Percentiles rank a stretch among this genome's conserved stretches.
Evolutionary conservation across 345 rosid genomes (phyloP).

Genomic region (Heritiera fomes): DNA sequence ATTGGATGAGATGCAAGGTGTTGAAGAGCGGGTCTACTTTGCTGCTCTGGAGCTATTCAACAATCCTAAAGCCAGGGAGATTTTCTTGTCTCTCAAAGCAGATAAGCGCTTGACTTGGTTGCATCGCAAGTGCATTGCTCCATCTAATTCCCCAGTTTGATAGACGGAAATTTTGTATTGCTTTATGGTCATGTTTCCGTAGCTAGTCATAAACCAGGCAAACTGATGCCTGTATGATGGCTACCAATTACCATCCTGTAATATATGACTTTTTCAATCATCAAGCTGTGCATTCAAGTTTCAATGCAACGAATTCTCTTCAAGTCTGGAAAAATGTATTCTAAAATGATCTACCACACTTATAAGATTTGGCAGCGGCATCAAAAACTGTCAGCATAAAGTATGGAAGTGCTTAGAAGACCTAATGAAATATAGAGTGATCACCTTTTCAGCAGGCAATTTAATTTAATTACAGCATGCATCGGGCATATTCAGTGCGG

Average conservation of each 20-base stretch:
- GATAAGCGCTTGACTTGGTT: constrained; percentile 52
- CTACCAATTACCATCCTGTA: not conserved
- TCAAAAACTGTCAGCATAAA: not conserved
- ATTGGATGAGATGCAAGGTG: constrained; percentile 37
- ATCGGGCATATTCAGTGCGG: no score
- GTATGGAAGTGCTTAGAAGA: not conserved
- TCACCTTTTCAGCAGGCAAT: not conserved
- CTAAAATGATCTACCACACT: not conserved
- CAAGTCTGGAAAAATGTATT: not conserved
- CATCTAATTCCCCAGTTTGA: not conserved
- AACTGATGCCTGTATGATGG: not conserved
- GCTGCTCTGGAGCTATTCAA: constrained; percentile 55
- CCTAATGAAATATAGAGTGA: not conserved
- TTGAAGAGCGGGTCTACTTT: constrained; percentile 45
- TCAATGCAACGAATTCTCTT: not conserved
- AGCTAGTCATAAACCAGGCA: not conserved
- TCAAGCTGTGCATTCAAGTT: not conserved
- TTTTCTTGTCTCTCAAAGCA: constrained; percentile 49
- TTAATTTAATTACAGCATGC: no score
- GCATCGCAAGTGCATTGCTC: constrained; percentile 37
- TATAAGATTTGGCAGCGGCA: not conserved
- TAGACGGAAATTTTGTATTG: no score
- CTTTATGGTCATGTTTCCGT: not conserved
- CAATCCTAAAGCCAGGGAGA: constrained; percentile 50
- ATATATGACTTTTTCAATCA: not conserved